Conservation (phyloP, 2,329 filamentous ascomycete genomes). For the Trichoderma semiorbis region DNA sequence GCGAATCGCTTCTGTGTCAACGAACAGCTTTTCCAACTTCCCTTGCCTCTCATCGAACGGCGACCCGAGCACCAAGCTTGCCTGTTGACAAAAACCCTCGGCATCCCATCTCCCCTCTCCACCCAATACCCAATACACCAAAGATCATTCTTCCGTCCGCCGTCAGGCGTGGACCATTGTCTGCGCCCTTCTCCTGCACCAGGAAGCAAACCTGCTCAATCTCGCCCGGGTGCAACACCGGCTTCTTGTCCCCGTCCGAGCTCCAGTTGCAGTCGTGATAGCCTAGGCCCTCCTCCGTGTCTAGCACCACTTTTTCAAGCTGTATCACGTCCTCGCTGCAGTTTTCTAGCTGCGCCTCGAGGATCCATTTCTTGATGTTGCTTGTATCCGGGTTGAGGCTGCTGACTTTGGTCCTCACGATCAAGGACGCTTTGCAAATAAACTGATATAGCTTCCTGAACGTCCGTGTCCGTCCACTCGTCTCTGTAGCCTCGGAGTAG, state of each 20-base stretch:
- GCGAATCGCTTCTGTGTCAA: not conserved
- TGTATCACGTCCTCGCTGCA: slow-evolving; percentile 79
- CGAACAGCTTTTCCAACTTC: slow-evolving; percentile 15
- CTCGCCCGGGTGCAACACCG: slow-evolving; percentile 59
- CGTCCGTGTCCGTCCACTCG: slow-evolving; percentile 69
- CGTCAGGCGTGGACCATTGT: slow-evolving; percentile 41
- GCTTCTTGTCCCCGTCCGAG: slow-evolving; percentile 40
- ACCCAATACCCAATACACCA: slow-evolving; percentile 80
- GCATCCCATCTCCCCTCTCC: slow-evolving; percentile 88
- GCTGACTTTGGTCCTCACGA: slow-evolving; percentile 85
- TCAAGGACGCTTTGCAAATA: slow-evolving; percentile 82
- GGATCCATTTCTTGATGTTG: slow-evolving; percentile 56
- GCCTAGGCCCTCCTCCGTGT: slow-evolving; percentile 49
- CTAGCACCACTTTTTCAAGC: slow-evolving; percentile 63
- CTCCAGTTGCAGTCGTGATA: slow-evolving; percentile 59
- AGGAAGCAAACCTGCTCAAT: slow-evolving; percentile 65
- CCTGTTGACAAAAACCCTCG: slow-evolving; percentile 83
- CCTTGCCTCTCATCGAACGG: slow-evolving; percentile 26
- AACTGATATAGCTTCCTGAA: slow-evolving; percentile 98
- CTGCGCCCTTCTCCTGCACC: slow-evolving; percentile 41
- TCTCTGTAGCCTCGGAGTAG: slow-evolving; percentile 82
- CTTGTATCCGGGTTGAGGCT: slow-evolving; percentile 24
- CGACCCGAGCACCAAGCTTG: slow-evolving; percentile 59
- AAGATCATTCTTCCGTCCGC: slow-evolving; percentile 62
- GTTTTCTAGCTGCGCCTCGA: slow-evolving; percentile 96